Base-by-base conservation (phyloP, 1,139 yeast genomes). In the Kodamaea arcana region DNA sequence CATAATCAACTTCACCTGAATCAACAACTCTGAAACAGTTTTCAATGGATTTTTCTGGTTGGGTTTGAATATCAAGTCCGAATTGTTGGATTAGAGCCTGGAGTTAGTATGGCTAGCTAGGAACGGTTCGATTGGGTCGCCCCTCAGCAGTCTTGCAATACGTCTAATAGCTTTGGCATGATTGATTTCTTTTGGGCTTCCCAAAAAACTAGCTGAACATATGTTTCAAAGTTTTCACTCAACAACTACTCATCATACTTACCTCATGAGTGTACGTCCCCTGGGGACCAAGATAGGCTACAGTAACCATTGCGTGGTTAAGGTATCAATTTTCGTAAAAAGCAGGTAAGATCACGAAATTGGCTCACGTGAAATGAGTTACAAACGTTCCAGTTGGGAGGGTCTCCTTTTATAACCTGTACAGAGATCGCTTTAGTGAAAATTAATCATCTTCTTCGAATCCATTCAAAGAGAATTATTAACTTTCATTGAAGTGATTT, bases 231-330 rank as follows among this genome's bases (percentile, higher is more conserved):
- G 13, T n/a, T 24, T 24, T n/a, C 26, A 8, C 6, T 24, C 12
- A n/a, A n/a, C 7, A 10, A 14, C 29, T 14, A 5, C 5, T 7
- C 7, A 16, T 16, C 15, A 13, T 5, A 65, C 83, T 29, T 65
- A 79, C 90, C 58, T 86, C 94, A 48, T 88, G 95, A 2, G 97
- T 83, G 56, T 87, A 90, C 0, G 97, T 88, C 2, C 97, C 97
- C 34, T 68, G 68, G 0, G 97, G 97, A 0, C 97, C 97, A 33
- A 90, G 58, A 51, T 75, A 90, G 4, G 87, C 87, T 7, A 85
- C 82, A 40, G 59, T 65, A 14, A 50, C 27, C 37, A 34, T 37
- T n/a, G n/a, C n/a, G n/a, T n/a, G n/a, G n/a, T n/a, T n/a, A n/a
- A n/a, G n/a, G n/a, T n/a, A n/a, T n/a, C n/a, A n/a, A n/a, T n/a